phyloP scores from a whole-genome alignment of 495 filamentous ascomycete species.

The Oleoguttula mirabilis region DNA sequence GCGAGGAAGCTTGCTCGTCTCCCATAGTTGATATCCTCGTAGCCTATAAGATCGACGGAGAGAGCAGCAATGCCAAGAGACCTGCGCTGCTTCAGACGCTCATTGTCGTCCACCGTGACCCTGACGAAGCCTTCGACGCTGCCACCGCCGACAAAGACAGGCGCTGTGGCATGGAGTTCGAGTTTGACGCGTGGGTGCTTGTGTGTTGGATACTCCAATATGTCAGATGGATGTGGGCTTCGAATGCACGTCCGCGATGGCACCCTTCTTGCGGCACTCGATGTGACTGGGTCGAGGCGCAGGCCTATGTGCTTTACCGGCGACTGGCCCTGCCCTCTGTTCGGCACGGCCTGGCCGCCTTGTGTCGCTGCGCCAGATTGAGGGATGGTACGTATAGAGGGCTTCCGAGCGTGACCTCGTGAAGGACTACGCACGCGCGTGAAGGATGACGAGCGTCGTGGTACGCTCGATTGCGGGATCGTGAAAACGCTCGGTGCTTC shows the following conservation, averaged over 20 bases:
- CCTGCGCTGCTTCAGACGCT: conserved; percentile 23
- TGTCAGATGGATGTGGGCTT: conserved; percentile 22
- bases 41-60: conserved; percentile 39
- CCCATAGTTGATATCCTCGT: conserved; percentile 36
- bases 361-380: conserved; percentile 11
- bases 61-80: conserved; percentile 33
- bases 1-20: conserved; percentile 38
- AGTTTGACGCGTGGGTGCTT: conserved; percentile 28
- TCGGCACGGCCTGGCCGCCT: conserved; percentile 22
- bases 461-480: conserved; percentile 28
- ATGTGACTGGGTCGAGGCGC: conserved; percentile 22
- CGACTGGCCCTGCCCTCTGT: conserved; percentile 24
- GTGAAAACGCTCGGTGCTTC: conserved; percentile 28
- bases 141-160: conserved; percentile 32
- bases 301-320: conserved; percentile 24
- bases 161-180: conserved; percentile 28
- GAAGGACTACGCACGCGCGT: conserved; percentile 9
- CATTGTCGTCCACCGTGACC: conserved; percentile 28
- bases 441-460: conserved; percentile 28
- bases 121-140: conserved; percentile 31
- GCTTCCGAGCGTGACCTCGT: conserved; percentile 3
- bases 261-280: conserved; percentile 22
- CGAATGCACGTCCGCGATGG: conserved; percentile 28
- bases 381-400: conserved; percentile 9
- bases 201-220: conserved; percentile 27